These are phyloP conservation scores for Rhododendron williamsianum DNA, from an alignment of 148 eudicot species.

Conservation along the genomic window DNA sequence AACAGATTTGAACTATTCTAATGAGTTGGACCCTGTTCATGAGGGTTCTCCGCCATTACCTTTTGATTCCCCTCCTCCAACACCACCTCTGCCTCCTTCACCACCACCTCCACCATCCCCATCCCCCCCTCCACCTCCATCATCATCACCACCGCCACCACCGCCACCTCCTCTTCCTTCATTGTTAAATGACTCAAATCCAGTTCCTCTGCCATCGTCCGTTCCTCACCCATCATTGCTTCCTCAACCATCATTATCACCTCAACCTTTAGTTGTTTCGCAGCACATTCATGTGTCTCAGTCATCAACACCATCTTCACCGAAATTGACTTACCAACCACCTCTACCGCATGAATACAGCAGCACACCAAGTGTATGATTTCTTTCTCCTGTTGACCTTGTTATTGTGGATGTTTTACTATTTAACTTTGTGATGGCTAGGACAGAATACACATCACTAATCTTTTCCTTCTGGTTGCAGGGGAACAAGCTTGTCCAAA, in stretches of 20 bases:
- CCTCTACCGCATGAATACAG: conserved; percentile 27
- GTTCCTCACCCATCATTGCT: conserved; percentile 19
- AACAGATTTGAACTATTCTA: conserved; percentile 16
- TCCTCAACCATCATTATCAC: conserved; percentile 26
- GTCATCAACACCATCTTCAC: conserved; percentile 30
- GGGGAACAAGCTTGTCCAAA: conserved; percentile 47
- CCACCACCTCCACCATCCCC: conserved; percentile 60
- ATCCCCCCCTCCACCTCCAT: conserved; percentile 30
- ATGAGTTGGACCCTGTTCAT: conserved; percentile 27
- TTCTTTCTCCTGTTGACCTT: background rate
- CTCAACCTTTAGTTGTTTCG: conserved; percentile 26
- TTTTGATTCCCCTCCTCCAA: conserved; percentile 61
- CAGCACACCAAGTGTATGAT: conserved; percentile 34
- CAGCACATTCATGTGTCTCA: conserved; percentile 36
- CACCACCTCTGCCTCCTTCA: conserved; percentile 83
- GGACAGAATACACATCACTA: background rate
- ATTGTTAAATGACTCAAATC: conserved; percentile 13
- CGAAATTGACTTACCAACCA: conserved; percentile 24
- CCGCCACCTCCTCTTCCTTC: conserved; percentile 28
- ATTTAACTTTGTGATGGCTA: background rate
- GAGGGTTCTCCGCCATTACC: conserved; percentile 82
- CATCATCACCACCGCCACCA: conserved; percentile 29
- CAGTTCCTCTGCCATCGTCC: conserved; percentile 22
- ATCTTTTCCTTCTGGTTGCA: conserved; percentile 23
- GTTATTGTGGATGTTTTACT: background rate